Base-by-base conservation (phyloP, 208 protist genomes). In the Tritrichomonas foetus region DNA sequence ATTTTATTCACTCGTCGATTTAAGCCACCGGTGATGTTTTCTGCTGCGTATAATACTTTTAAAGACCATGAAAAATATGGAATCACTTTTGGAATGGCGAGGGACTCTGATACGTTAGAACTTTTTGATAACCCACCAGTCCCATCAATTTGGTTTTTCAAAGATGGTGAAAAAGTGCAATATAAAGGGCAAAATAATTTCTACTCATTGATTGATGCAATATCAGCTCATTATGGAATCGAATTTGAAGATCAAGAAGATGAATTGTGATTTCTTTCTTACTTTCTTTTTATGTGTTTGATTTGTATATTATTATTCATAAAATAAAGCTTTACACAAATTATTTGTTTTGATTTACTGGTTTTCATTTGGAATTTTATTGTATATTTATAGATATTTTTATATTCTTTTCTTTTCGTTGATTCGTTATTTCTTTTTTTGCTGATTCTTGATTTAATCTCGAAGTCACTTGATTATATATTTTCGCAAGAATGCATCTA, bases 101-200 rank as follows among this genome's bases (percentile, higher is more conserved):
- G 78, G 0, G 78, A 89, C 16, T 49, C 78, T 44, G 78, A 89
- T 57, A 57, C 47, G 57, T 33, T 89, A 9, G 78, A 89, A 89
- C n/a, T 36, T 44, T 89, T 89, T 61, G 78, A 33, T 33, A 89
- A 89, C 39, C 78, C 78, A 20, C 78, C 78, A 57, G 14, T 20
- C 9, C 78, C 78, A 33, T 89, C 78, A 61, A 53, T 53, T 50
- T 89, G 78, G 78, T 89, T 89, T 36, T 57, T 53, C 16, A 57
- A 53, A 39, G 27, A 89, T 61, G 78, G 78, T 57, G 27, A 36
- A 55, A 47, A 47, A 33, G 39, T 20, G 11, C 41, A 61, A 16
- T 89, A 89, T n/a, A 89, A 89, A 89, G 78, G 47, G 1, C 53
- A 89, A 20, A 33, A 57, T 39, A 47, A 89, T 61, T 89, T 57